A percentile compares a stretch with the other conserved stretches of the same genome.
Evolutionary conservation across 345 rosid genomes (phyloP).

Genomic region (Xanthoceras sorbifolium): DNA sequence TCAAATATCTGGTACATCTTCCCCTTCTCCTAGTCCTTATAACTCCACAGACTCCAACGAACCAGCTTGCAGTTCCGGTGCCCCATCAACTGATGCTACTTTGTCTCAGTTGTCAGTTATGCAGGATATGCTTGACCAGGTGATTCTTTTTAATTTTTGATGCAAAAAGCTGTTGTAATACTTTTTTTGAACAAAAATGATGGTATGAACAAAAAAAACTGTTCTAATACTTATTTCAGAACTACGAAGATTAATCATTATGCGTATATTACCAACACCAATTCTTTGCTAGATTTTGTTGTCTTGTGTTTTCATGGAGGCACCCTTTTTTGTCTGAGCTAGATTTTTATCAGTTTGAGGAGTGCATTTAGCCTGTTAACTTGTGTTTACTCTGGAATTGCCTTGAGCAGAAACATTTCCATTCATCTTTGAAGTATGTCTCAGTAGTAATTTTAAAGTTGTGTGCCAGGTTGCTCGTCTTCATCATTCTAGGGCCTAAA

Average conservation of each 20-base stretch:
- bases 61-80: slow-evolving; percentile 43
- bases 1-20: slow-evolving; percentile 49
- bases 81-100: slow-evolving; percentile 41
- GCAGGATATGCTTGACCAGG: slow-evolving; percentile 67
- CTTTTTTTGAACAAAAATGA: too few species aligned
- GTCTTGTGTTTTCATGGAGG: not conserved
- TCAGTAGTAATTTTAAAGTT: too few species aligned
- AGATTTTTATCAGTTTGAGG: not conserved
- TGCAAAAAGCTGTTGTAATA: not conserved
- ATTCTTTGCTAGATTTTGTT: slow-evolving; percentile 5
- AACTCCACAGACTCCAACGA: slow-evolving; percentile 64
- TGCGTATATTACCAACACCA: slow-evolving; percentile 3
- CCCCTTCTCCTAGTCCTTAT: slow-evolving; percentile 49
- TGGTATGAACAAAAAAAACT: too few species aligned
- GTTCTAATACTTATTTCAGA: not conserved
- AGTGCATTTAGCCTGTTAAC: not conserved
- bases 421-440: not conserved
- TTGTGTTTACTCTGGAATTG: not conserved
- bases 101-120: slow-evolving; percentile 47
- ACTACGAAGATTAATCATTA: not conserved
- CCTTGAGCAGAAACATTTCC: not conserved
- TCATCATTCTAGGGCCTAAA: not conserved
- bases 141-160: slow-evolving; percentile 26
- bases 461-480: not conserved
- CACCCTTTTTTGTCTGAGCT: not conserved